Evolutionary conservation across 116 monocot genomes (phyloP), one percentile per base, ranked within the genome.

Genomic region (Iris pallida): DNA sequence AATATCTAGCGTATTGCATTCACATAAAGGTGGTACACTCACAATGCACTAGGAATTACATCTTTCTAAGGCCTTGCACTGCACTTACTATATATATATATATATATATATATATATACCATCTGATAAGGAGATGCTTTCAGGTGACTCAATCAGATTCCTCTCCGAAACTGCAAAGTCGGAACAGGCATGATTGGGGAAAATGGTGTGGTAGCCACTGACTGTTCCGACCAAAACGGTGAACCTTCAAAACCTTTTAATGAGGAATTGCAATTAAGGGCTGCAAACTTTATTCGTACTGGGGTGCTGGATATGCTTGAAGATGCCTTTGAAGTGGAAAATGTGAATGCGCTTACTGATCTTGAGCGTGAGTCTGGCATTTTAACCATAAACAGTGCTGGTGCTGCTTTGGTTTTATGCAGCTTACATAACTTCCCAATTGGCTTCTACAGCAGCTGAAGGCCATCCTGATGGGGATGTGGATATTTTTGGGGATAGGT

Each of bases 301-400:
- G 72, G 79, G 10, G 68, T 57, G 20, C 44, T 79, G 40, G 72
- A 83, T 75, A 56, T 6, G 11, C 13, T 63, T 64, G 64, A 69
- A 72, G 78, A 61, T 54, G 15, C n/a, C 42, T 53, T 20, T 53
- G 68, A 46, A 43, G 48, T 46, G 8, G 19, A 47, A 73, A 19
- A 42, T 55, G 9, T 13, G 4, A 45, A 55, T 45, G 68, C 18
- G 9, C 8, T 4, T 11, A 59, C 45, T 66, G 59, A 13, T 40
- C 20, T 42, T 42, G 41, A 49, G 20, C 0, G 16, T 19, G 42
- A 7, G 16, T 72, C 49, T 68, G 18, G 45, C 47, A 68, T 16
- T 14, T 46, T 41, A n/a, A 15, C 9, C 45, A 46, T 47, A 40
- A 19, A 66, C 12, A 14, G 10, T 42, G 14, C 19, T 15, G 70